Evolutionary conservation across 2,329 filamentous ascomycete species (phyloP).

Genomic region (Mycocentrospora acerina): DNA sequence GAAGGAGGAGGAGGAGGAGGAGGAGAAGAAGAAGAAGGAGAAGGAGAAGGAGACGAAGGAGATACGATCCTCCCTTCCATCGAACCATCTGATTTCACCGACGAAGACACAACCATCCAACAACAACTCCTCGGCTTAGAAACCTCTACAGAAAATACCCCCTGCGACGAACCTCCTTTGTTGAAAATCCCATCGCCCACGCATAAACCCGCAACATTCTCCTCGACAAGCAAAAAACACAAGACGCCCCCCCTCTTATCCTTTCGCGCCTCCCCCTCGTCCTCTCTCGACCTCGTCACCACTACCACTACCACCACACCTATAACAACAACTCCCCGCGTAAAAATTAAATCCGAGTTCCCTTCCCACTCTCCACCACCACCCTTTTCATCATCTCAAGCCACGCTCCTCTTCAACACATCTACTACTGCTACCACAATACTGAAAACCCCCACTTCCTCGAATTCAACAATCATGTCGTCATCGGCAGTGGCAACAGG

Average conservation of each 20-base stretch:
- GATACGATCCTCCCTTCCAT: conserved; percentile 28
- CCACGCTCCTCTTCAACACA: conserved; percentile 12
- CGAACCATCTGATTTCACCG: conserved; percentile 15
- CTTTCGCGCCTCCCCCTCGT: no score
- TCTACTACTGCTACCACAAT: no score
- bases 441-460: conserved; percentile 15
- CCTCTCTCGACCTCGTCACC: no score
- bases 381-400: no score
- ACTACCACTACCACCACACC: no score
- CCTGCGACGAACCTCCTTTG: not conserved
- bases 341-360: no score
- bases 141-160: conserved; percentile 4
- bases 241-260: no score
- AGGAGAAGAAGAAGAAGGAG: no score
- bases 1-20: no score
- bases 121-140: conserved; percentile 12
- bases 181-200: conserved; percentile 7
- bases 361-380: no score
- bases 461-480: not conserved
- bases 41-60: no score
- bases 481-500: conserved; percentile 2
- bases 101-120: conserved; percentile 6
- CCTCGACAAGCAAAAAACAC: conserved; percentile 1
- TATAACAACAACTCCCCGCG: no score
- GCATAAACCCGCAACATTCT: not conserved